Evolutionary conservation across 192 early-diverging fungal species (phyloP).

Genomic region (Irineochytrium annulatum): DNA sequence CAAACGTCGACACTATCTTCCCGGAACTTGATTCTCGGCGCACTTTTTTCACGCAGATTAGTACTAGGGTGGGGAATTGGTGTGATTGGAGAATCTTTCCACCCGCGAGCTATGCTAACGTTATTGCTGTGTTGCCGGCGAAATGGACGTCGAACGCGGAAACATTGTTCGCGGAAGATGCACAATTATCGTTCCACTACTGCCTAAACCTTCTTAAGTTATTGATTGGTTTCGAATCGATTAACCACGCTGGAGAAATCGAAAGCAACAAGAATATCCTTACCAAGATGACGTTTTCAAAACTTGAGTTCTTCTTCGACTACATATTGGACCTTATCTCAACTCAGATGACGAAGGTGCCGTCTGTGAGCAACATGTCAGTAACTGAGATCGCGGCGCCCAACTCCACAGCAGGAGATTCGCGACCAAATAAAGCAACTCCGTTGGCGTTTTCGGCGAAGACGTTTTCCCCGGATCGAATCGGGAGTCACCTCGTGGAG

Average conservation of each 20-base stretch:
- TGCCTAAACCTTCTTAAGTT: too few species aligned
- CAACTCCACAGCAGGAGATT: too few species aligned
- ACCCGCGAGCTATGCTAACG: not conserved
- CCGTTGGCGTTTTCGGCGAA: not conserved
- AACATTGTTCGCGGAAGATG: not conserved
- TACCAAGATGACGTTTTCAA: not conserved
- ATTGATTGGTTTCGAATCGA: too few species aligned
- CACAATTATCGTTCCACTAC: too few species aligned
- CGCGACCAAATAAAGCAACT: too few species aligned
- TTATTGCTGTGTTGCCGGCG: not conserved
- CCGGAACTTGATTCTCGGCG: not conserved
- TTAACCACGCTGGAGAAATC: too few species aligned
- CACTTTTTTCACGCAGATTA: not conserved
- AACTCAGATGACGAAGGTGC: not conserved
- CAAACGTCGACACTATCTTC: not conserved
- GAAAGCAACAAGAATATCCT: too few species aligned
- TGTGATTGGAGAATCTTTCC: not conserved
- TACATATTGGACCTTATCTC: slow-evolving; percentile 6
- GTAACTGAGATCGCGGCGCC: too few species aligned
- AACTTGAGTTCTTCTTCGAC: not conserved
- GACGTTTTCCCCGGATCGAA: slow-evolving; percentile 1
- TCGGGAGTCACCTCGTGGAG: not conserved
- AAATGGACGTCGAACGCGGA: not conserved
- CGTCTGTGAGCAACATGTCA: not conserved
- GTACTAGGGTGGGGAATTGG: not conserved